Evolutionary conservation across 2,329 filamentous ascomycete genomes (phyloP), one percentile per base, ranked within the genome.

Genomic region (Beauveria caledonica): DNA sequence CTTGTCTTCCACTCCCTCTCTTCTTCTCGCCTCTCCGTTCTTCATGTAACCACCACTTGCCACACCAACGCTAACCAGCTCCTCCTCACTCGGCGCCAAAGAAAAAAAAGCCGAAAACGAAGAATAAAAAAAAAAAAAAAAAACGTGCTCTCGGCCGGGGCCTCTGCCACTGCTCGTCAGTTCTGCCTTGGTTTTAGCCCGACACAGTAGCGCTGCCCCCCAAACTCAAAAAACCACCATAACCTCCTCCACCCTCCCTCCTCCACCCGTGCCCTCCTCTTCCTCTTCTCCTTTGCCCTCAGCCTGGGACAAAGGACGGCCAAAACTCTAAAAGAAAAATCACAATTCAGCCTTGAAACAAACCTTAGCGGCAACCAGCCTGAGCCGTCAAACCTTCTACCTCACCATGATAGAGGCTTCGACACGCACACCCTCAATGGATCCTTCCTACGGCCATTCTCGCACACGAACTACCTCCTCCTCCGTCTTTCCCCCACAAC

Each of bases 381-480:
- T 53, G 39, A 36, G 48, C 40, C 36, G 48, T 19, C 19, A 11
- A 27, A 25, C 27, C 10, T 39, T 52, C 21, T 29, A 52, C 21
- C 23, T 46, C 36, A 45, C 33, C 44, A 58, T 61, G 53, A 61
- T 61, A 48, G 46, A 61, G 21, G 36, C 61, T 39, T 51, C 57
- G 19, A 50, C 65, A 36, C 68, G 68, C 60, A 67, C 69, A 60
- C 67, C 69, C 61, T 70, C 68, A 59, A 68, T 72, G 64, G 70
- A 74, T 61, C 71, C 60, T 17, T 29, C 71, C 45, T 83, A 83
- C 69, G 73, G 77, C 59, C 82, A 84, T 66, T 82, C 80, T 40
- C 77, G 80, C 66, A 77, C 80, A 57, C 76, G 81, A 68, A 83
- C 81, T n/a, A 79, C 77, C 15, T 84, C 82, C 2, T 85, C 83